Conservation (phyloP, 2,329 filamentous ascomycete genomes). For the Hymenoscyphus albidus region DNA sequence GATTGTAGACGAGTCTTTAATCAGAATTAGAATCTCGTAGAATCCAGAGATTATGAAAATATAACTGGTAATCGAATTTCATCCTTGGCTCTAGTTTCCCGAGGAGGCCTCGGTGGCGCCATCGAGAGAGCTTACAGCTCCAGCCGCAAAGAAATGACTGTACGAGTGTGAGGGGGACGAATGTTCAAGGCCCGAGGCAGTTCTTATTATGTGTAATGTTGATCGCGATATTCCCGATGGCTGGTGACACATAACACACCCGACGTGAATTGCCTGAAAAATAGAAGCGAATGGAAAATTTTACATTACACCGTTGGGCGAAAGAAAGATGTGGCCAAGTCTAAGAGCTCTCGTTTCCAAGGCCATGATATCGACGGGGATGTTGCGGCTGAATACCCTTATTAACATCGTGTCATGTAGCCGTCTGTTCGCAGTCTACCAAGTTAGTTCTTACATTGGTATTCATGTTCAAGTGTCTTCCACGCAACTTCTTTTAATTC, state of each 20-base stretch:
- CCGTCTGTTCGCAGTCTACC: too few species aligned
- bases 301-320: background rate
- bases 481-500: too few species aligned
- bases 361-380: too few species aligned
- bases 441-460: too few species aligned
- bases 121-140: background rate
- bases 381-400: too few species aligned
- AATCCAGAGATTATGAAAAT: background rate
- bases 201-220: background rate
- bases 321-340: too few species aligned
- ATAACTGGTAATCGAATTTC: background rate
- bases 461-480: too few species aligned
- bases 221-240: background rate
- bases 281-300: background rate
- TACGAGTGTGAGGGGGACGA: background rate
- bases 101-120: background rate
- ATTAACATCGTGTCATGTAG: too few species aligned
- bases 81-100: background rate
- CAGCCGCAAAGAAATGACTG: background rate
- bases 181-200: background rate
- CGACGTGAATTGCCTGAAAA: background rate
- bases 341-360: too few species aligned
- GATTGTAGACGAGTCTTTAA: too few species aligned
- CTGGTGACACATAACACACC: background rate
- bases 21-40: background rate